These are phyloP conservation scores for Populus pruinosa DNA, from an alignment of 345 rosid species.

Conservation along the genomic window DNA sequence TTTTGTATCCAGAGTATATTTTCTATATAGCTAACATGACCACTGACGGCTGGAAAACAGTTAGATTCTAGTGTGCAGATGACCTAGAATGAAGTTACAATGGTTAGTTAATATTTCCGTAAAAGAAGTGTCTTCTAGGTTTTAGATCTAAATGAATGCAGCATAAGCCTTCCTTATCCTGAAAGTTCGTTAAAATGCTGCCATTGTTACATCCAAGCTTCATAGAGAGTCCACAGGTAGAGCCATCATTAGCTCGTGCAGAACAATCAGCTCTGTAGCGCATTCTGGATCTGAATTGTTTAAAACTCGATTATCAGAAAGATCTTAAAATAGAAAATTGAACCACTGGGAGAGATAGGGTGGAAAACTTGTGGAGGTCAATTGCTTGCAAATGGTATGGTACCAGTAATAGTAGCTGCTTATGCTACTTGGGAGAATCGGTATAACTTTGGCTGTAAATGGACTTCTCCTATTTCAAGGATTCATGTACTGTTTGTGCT, in stretches of 20 bases:
- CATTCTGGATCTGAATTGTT: background rate
- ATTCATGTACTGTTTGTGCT: background rate
- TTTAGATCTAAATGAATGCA: conserved; percentile 2
- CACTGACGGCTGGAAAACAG: background rate
- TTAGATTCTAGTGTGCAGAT: background rate
- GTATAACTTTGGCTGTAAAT: background rate
- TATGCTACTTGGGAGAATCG: background rate
- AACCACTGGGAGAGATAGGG: background rate
- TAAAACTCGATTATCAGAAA: background rate
- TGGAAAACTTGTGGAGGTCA: background rate
- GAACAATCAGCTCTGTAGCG: background rate
- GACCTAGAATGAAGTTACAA: background rate
- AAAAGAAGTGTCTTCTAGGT: background rate
- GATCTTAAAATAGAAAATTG: background rate
- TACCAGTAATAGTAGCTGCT: background rate
- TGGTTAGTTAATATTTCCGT: background rate
- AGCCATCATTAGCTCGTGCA: background rate
- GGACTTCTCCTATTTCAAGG: background rate
- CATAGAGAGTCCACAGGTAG: background rate
- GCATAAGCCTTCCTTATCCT: background rate
- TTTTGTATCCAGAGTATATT: background rate
- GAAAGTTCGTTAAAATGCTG: background rate
- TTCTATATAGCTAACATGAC: background rate
- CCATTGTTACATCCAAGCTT: background rate
- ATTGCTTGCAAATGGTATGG: background rate